Conservation (phyloP, 169 alveolate species). For the Cryptosporidium bovis region DNA sequence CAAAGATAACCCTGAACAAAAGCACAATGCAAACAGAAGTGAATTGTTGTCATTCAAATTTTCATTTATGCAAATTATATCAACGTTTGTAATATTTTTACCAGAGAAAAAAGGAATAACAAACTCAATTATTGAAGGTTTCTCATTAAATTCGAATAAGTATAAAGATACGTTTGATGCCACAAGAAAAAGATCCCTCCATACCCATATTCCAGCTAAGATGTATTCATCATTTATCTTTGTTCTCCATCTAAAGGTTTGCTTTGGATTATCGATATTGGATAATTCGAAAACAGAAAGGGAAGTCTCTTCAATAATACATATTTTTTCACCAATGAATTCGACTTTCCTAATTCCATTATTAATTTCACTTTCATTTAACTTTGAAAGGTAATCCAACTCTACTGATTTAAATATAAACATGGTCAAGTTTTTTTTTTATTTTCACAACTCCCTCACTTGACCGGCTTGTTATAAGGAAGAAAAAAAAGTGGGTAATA, state of each 20-base stretch:
- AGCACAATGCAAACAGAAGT: neutral
- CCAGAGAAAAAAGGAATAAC: neutral
- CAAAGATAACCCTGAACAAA: slow-evolving; percentile 25
- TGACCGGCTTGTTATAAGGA: slow-evolving; percentile 7
- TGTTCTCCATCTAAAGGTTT: slow-evolving; percentile 6
- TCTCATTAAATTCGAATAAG: slow-evolving; percentile 7
- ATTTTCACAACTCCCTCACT: neutral
- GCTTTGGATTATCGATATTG: neutral
- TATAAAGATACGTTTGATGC: slow-evolving; percentile 2
- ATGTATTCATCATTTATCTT: slow-evolving; percentile 8
- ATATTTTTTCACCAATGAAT: slow-evolving; percentile 1
- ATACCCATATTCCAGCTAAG: slow-evolving; percentile 5
- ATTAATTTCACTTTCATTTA: neutral
- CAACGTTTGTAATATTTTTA: slow-evolving; percentile 9
- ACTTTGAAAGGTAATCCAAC: neutral
- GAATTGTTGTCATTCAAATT: neutral
- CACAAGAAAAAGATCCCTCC: neutral
- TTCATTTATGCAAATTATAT: neutral
- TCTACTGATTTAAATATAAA: slow-evolving; percentile 24
- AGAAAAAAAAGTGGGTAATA: too few species aligned
- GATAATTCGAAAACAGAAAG: slow-evolving; percentile 2
- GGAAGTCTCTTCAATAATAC: neutral
- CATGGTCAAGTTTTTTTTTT: slow-evolving; percentile 6
- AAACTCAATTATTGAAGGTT: neutral
- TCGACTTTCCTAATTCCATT: slow-evolving; percentile 9